phyloP scores from a whole-genome alignment of 768 basidiomycete genomes.

The Boletus edulis region DNA sequence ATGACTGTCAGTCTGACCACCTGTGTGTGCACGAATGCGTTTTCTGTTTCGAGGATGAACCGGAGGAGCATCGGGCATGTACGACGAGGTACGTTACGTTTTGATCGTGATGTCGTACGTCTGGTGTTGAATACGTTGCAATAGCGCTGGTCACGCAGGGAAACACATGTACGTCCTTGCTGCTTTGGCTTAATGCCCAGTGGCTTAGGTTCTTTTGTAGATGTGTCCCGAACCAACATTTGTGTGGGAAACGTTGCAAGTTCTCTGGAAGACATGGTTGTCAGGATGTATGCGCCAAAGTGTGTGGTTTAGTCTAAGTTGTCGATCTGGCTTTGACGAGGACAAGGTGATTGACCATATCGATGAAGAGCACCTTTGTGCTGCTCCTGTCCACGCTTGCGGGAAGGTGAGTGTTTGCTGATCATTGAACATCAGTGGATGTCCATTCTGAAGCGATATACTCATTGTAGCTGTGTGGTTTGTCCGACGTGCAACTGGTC shows the following conservation, averaged over 20 bases:
- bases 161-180: slow-evolving; percentile 45
- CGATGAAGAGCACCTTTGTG: slow-evolving; percentile 53
- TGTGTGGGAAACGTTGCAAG: slow-evolving; percentile 55
- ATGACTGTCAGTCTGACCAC: too few species aligned
- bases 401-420: slow-evolving; percentile 40
- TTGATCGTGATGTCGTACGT: not conserved
- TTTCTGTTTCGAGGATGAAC: slow-evolving; percentile 13
- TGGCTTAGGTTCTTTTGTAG: slow-evolving; percentile 28
- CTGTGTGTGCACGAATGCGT: too few species aligned
- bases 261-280: slow-evolving; percentile 50
- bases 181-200: not conserved
- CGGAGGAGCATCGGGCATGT: slow-evolving; percentile 36
- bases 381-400: slow-evolving; percentile 52
- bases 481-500: slow-evolving; percentile 30
- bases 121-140: not conserved
- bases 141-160: slow-evolving; percentile 56
- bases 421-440: too few species aligned
- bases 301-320: slow-evolving; percentile 9
- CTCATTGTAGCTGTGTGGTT: slow-evolving; percentile 39
- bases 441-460: not conserved
- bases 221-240: slow-evolving; percentile 42
- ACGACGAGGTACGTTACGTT: slow-evolving; percentile 42
- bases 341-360: slow-evolving; percentile 41
- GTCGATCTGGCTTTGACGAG: not conserved
- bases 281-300: slow-evolving; percentile 50